These are phyloP conservation scores for Furcasterigmium furcatum DNA, from an alignment of 2,329 filamentous ascomycete species.

Conservation along the genomic window DNA sequence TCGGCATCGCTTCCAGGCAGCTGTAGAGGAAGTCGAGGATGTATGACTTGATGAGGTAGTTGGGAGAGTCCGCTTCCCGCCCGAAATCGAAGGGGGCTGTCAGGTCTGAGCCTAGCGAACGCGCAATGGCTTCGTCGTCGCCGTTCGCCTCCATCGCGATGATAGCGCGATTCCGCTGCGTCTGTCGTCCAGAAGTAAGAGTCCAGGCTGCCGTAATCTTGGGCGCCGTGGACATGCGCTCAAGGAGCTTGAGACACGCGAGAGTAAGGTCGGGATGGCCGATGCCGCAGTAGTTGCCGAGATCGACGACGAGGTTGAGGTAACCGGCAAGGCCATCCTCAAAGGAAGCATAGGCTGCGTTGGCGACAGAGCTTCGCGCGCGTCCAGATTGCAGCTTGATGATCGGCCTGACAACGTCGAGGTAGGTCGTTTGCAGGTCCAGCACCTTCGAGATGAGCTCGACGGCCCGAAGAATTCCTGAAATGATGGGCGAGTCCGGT, in stretches of 20 bases:
- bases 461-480: slow-evolving; percentile 75
- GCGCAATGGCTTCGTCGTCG: slow-evolving; percentile 75
- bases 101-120: slow-evolving; percentile 68
- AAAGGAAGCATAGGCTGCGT: slow-evolving; percentile 79
- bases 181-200: slow-evolving; percentile 16
- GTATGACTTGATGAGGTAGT: slow-evolving; percentile 78
- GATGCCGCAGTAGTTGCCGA: slow-evolving; percentile 84
- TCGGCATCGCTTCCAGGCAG: slow-evolving; percentile 71
- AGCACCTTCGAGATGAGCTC: slow-evolving; percentile 81
- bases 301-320: slow-evolving; percentile 72
- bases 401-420: slow-evolving; percentile 80
- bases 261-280: slow-evolving; percentile 79
- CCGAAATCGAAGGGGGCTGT: slow-evolving; percentile 69
- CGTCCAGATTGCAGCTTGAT: slow-evolving; percentile 64
- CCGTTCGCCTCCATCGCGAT: slow-evolving; percentile 82
- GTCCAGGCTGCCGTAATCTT: slow-evolving; percentile 73
- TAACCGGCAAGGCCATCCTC: slow-evolving; percentile 88
- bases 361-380: slow-evolving; percentile 61
- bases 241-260: slow-evolving; percentile 75
- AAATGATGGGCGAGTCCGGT: slow-evolving; percentile 76
- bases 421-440: slow-evolving; percentile 85
- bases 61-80: slow-evolving; percentile 63
- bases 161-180: slow-evolving; percentile 77
- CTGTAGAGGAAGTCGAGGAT: slow-evolving; percentile 83
- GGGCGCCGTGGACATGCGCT: slow-evolving; percentile 80